Evolutionary conservation across 345 rosid species (phyloP), one percentile per base, ranked within the genome.

Genomic region (Arabidopsis arenosa): DNA sequence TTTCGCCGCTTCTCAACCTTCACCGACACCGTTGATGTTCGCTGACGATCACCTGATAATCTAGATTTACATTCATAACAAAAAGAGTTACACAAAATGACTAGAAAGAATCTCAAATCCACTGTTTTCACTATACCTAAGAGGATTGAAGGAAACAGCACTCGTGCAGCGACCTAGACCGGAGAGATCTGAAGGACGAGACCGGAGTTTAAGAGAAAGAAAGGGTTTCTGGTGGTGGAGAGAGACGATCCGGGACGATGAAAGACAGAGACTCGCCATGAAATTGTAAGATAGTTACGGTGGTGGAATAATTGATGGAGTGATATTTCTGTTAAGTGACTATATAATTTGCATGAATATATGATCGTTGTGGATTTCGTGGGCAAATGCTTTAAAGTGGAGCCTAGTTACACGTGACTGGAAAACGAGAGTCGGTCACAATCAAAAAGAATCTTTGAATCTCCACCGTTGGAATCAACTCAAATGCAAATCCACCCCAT

Each of bases 81-180:
- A 51, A 9, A 60, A n/a, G 45, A 17, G 35, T 57, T 30, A 67
- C 37, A 21, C 21, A 48, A 37, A 48, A 33, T 6, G 5, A 64
- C 8, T 44, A 43, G 26, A 4, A 62, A 32, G 6, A 18, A 55
- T 30, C n/a, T 4, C 6, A 35, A 64, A 63, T 9, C 28, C 37
- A 49, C 1, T 26, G 48, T 58, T 13, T 23, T 36, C 17, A 32
- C 8, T 17, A 35, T 13, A 85, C 93, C 90, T 74, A 55, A 87
- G 90, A 70, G 97, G 90, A 79, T 84, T 92, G 81, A 73, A 83
- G 78, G 45, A 59, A 76, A 64, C 73, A 3, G 84, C 82, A 80
- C 23, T 66, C 32, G 85, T 64, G 33, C 45, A 10, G 53, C 43
- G 79, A 56, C 75, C 10, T 36, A 66, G 17, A 44, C 43, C 41